phyloP scores from a whole-genome alignment of 805 yeast species.

The Metschnikowia gruessii region DNA sequence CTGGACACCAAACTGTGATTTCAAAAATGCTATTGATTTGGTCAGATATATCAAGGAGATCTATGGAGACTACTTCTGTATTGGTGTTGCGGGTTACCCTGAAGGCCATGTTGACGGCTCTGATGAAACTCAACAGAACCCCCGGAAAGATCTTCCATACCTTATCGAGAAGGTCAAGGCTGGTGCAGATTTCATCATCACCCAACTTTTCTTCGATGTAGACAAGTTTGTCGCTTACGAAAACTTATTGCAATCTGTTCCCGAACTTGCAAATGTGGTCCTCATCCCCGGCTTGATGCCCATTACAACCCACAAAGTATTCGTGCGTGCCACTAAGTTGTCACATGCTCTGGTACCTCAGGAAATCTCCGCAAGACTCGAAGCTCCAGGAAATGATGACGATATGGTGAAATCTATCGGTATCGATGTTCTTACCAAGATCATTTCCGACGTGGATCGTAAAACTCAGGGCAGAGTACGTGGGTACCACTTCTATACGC shows the following conservation, averaged over 20 bases:
- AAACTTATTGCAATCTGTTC: constrained; percentile 41
- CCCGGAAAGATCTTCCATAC: constrained; percentile 68
- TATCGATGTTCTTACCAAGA: constrained; percentile 64
- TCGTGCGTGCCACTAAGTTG: constrained; percentile 82
- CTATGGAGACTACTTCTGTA: constrained; percentile 79
- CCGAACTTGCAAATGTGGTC: constrained; percentile 46
- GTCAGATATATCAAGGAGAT: constrained; percentile 70
- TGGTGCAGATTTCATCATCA: constrained; percentile 91
- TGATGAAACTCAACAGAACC: constrained; percentile 61
- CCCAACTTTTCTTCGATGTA: constrained; percentile 90
- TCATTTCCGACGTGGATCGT: constrained; percentile 54
- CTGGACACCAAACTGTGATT: constrained; percentile 53
- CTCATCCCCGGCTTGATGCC: constrained; percentile 92
- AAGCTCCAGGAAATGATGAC: constrained; percentile 59
- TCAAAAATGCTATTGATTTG: constrained; percentile 79
- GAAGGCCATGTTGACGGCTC: constrained; percentile 95
- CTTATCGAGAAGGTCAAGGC: constrained; percentile 84
- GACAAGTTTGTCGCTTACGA: constrained; percentile 71
- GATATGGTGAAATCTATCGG: constrained; percentile 80
- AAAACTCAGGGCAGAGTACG: constrained; percentile 57
- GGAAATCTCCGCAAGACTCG: constrained; percentile 50
- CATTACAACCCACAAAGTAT: constrained; percentile 76
- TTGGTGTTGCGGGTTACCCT: constrained; percentile 98
- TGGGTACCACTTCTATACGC: constrained; percentile 90
- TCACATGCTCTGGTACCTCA: constrained; percentile 83